Evolutionary conservation across 2,329 filamentous ascomycete species (phyloP), one percentile per base, ranked within the genome.

Genomic region (Epicoccum sorghinum): DNA sequence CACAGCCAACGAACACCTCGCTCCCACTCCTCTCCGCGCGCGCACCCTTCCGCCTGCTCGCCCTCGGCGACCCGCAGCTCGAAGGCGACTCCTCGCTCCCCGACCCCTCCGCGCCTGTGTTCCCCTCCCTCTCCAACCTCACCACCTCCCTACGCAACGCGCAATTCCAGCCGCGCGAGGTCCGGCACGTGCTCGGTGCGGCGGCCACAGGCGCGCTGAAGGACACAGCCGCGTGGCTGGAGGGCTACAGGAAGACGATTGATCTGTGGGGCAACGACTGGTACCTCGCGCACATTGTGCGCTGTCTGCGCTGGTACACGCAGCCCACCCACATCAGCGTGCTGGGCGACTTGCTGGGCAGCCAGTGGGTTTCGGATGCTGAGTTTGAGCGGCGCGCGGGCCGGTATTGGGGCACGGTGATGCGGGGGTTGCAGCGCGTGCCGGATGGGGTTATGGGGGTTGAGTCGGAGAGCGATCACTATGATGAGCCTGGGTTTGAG

Each of bases 201-300:
- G 65, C 66, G 4, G 53, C 47, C 14, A 64, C 59, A 8, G 58
- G 72, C 4, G 54, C 70, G 12, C 52, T 48, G 1, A 58, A 88
- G 52, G 92, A 96, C 71, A 77, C 92, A 2, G 86, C 86, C 6
- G 83, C 85, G 61, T 81, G 87, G 14, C 62, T 93, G 44, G 80
- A 86, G 62, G 87, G 86, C 1, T 78, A 83, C 45, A 84, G 90
- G 60, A 99, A 99, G 78, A 83, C 85, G 14, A 74, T 99, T 63
- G 95, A 99, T 74, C 83, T 97, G 2, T 85, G 92, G 67, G 95
- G 95, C 4, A 99, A 99, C 75, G 95, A 99, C 76, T 90, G 87
- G 69, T 99, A 98, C 75, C 84, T 99, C 29, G 91, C 90, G 18
- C 95, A 99, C 73, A 92, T 97, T 54, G 97, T 96, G 75, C 85